Percentiles rank a stretch among this genome's conserved stretches.
Evolutionary conservation across 257 asterid species (phyloP).

Genomic region (Scutellaria barbata): DNA sequence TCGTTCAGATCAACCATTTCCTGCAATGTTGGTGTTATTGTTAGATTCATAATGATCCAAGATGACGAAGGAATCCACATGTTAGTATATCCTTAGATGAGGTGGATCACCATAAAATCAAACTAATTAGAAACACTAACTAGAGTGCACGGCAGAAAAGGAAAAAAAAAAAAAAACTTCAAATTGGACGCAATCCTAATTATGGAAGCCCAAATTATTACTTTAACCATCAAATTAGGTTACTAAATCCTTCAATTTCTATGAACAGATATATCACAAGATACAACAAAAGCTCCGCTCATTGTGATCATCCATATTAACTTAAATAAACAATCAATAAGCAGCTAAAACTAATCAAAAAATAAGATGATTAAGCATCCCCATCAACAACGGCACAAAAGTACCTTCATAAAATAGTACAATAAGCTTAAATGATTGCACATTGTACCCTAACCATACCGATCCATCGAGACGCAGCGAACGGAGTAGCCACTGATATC

Average conservation of each 20-base stretch:
- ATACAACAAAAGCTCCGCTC: not conserved
- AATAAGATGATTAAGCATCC: not conserved
- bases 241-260: conserved; percentile 12
- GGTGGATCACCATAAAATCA: conserved; percentile 1
- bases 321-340: not conserved
- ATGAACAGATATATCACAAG: not conserved
- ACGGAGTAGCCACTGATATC: conserved; percentile 71
- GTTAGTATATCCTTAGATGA: not conserved
- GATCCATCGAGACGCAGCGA: conserved; percentile 89
- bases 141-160: not conserved
- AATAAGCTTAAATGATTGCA: not conserved
- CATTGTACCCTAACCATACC: conserved; percentile 49
- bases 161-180: not conserved
- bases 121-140: conserved; percentile 23
- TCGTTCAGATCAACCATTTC: conserved; percentile 62
- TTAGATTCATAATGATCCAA: conserved; percentile 27
- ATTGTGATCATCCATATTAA: not conserved
- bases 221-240: conserved; percentile 18
- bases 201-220: not conserved
- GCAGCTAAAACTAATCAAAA: not conserved
- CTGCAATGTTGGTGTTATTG: conserved; percentile 53
- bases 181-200: not conserved
- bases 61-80: conserved; percentile 21
- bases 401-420: not conserved
- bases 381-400: not conserved